phyloP scores from a whole-genome alignment of 2,329 filamentous ascomycete species.

The Botrytis cinerea region DNA sequence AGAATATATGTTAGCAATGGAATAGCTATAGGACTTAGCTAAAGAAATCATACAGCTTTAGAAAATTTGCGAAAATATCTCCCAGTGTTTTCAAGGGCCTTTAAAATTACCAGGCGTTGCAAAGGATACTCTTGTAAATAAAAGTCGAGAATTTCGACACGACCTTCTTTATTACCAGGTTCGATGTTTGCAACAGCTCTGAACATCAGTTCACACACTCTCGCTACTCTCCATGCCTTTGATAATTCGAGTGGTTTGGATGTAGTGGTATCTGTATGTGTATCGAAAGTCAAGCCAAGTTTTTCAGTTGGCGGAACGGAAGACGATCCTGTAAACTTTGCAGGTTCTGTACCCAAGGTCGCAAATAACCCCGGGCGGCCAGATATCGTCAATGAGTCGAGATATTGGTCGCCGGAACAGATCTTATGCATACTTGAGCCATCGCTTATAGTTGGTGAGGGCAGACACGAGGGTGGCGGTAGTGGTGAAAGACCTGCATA shows the following conservation, averaged over 20 bases:
- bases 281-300: not conserved
- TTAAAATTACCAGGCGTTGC: not conserved
- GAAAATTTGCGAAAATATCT: not conserved
- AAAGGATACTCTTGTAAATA: not conserved
- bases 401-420: too few relatives aligned
- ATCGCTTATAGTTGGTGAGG: not conserved
- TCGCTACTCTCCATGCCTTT: not conserved
- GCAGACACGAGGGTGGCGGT: too few relatives aligned
- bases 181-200: not conserved
- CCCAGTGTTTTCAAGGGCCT: not conserved
- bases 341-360: not conserved
- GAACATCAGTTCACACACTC: not conserved
- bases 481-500: not conserved
- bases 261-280: not conserved
- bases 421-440: too few relatives aligned
- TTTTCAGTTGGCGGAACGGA: not conserved
- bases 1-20: not conserved
- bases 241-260: not conserved
- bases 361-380: too few relatives aligned
- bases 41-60: not conserved
- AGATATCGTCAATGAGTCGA: not conserved
- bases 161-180: not conserved
- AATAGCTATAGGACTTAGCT: accelerated
- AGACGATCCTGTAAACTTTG: not conserved
- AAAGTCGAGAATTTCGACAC: not conserved